Conservation (phyloP, 1,139 yeast genomes). For the Diutina sp. region DNA sequence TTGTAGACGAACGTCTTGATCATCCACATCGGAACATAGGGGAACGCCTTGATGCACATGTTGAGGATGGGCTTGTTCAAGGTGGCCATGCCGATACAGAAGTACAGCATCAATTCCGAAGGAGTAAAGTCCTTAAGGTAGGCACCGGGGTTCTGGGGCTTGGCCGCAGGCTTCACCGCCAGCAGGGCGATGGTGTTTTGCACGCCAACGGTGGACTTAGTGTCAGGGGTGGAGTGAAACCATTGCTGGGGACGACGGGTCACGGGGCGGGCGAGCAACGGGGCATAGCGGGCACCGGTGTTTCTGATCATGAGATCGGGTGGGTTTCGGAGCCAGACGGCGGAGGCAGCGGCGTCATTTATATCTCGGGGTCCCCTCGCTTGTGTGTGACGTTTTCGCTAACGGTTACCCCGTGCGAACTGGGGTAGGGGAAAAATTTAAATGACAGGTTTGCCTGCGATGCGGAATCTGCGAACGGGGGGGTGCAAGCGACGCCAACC, state of each 20-base stretch:
- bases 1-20: constrained; percentile 68
- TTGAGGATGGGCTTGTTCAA: constrained; percentile 48
- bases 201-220: not conserved
- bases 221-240: not conserved
- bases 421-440: not conserved
- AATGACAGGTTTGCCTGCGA: not conserved
- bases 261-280: not conserved
- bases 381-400: not conserved
- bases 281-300: not conserved
- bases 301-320: not conserved
- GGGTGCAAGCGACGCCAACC: not conserved
- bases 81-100: constrained; percentile 58
- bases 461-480: not conserved
- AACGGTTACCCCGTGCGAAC: not conserved
- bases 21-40: constrained; percentile 59
- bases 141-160: not conserved
- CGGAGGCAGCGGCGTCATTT: not conserved
- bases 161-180: not conserved
- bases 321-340: not conserved
- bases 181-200: not conserved
- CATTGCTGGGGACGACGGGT: not conserved
- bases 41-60: constrained; percentile 53
- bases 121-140: constrained; percentile 22
- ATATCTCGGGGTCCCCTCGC: not conserved
- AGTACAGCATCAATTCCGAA: constrained; percentile 43